phyloP scores from a whole-genome alignment of 768 basidiomycete genomes.

The Imleria badia region DNA sequence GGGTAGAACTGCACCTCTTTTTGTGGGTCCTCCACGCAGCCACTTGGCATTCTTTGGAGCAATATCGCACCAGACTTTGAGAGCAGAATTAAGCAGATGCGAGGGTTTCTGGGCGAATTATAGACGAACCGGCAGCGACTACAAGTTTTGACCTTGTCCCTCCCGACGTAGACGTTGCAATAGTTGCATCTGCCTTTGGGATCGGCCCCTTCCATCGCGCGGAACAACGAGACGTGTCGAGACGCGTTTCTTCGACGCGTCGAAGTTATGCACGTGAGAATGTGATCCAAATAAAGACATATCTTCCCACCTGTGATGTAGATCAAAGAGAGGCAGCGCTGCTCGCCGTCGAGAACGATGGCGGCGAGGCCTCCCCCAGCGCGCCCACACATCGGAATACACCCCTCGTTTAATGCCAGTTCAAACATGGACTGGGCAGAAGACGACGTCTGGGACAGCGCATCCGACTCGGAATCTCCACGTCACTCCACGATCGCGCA shows the following conservation, averaged over 20 bases:
- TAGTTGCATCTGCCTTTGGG: slow-evolving; percentile 28
- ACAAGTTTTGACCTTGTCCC: slow-evolving; percentile 26
- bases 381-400: slow-evolving; percentile 68
- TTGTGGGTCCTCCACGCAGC: slow-evolving; percentile 33
- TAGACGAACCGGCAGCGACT: slow-evolving; percentile 24
- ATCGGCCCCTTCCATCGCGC: slow-evolving; percentile 3
- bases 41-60: slow-evolving; percentile 29
- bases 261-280: neutral
- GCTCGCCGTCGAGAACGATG: slow-evolving; percentile 35
- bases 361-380: slow-evolving; percentile 67
- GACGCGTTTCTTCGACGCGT: neutral
- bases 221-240: no score
- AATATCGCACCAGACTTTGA: slow-evolving; percentile 30
- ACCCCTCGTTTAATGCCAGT: slow-evolving; percentile 45
- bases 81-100: neutral
- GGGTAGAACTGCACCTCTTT: slow-evolving; percentile 9
- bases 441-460: slow-evolving; percentile 86
- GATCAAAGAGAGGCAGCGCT: neutral
- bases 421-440: slow-evolving; percentile 70
- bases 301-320: slow-evolving; percentile 8
- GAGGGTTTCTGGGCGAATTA: neutral
- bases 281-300: neutral
- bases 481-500: slow-evolving; percentile 52
- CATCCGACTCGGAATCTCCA: slow-evolving; percentile 74
- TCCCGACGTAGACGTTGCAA: slow-evolving; percentile 20